phyloP scores from a whole-genome alignment of 768 basidiomycete genomes.

The Pisolithus microcarpus region DNA sequence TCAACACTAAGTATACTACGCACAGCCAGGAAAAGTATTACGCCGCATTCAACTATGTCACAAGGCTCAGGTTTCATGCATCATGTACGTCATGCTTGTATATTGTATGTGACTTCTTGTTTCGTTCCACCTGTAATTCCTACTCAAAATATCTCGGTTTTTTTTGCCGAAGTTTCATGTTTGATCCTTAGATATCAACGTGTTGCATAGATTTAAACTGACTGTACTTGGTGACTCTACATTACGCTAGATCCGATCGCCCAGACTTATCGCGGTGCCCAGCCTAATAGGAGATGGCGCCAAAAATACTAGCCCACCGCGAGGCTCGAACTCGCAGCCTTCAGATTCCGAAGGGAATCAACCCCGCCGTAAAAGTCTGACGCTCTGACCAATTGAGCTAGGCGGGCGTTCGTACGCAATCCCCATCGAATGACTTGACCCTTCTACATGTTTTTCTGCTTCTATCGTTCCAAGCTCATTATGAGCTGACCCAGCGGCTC shows the following conservation, averaged over 20 bases:
- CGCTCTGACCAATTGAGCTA: conserved; percentile 60
- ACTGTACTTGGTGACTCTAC: no score
- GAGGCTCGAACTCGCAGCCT: conserved; percentile 84
- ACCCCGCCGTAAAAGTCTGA: conserved; percentile 42
- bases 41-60: background rate
- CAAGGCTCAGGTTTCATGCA: background rate
- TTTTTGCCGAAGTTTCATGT: background rate
- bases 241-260: background rate
- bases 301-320: conserved; percentile 57
- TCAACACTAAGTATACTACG: background rate
- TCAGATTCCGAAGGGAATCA: conserved; percentile 42
- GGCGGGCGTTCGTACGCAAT: conserved; percentile 33
- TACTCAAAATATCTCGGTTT: background rate
- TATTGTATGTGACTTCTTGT: conserved; percentile 11
- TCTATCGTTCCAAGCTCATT: no score
- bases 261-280: background rate
- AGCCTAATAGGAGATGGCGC: background rate
- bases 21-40: background rate
- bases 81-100: conserved; percentile 1
- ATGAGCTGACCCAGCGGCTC: no score
- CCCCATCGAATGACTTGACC: no score
- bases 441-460: no score
- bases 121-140: background rate
- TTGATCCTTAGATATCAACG: no score
- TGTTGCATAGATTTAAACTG: no score